Conservation (phyloP, 2,329 filamentous ascomycete species). For the Septoria linicola region DNA sequence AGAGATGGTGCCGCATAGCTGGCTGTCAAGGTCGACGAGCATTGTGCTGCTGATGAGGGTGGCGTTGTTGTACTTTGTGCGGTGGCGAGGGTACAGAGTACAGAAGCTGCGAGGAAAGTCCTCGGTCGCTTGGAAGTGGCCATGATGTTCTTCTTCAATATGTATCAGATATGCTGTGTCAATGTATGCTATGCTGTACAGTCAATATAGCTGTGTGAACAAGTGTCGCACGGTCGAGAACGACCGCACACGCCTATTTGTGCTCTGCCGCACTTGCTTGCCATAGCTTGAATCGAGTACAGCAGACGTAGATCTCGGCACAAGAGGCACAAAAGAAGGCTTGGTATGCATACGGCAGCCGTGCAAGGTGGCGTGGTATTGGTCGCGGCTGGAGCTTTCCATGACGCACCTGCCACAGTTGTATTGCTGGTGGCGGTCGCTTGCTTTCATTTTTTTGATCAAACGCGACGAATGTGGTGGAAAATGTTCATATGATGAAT, state of each 20-base stretch:
- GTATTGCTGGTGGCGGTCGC: too few species aligned
- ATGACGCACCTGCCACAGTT: too few species aligned
- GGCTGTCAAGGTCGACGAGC: conserved; percentile 41
- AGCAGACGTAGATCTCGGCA: neutral
- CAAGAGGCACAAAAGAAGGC: neutral
- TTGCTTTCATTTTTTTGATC: too few species aligned
- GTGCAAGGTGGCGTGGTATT: too few species aligned
- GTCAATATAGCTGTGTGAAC: neutral
- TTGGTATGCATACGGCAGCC: neutral
- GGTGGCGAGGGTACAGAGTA: neutral
- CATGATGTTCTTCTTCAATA: neutral
- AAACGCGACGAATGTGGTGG: too few species aligned
- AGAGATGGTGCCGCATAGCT: conserved; percentile 43
- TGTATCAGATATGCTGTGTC: neutral
- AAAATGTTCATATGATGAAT: too few species aligned
- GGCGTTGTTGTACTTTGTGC: too few species aligned
- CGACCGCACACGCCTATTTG: neutral
- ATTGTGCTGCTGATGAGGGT: conserved; percentile 24
- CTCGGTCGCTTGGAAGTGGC: neutral
- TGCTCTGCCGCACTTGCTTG: neutral
- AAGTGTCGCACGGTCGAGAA: neutral
- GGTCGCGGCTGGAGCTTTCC: too few species aligned
- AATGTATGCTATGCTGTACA: too few species aligned
- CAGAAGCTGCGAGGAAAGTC: neutral
- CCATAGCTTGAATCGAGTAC: neutral